phyloP scores from a whole-genome alignment of 345 rosid species.

The Excoecaria cochinchinensis region DNA sequence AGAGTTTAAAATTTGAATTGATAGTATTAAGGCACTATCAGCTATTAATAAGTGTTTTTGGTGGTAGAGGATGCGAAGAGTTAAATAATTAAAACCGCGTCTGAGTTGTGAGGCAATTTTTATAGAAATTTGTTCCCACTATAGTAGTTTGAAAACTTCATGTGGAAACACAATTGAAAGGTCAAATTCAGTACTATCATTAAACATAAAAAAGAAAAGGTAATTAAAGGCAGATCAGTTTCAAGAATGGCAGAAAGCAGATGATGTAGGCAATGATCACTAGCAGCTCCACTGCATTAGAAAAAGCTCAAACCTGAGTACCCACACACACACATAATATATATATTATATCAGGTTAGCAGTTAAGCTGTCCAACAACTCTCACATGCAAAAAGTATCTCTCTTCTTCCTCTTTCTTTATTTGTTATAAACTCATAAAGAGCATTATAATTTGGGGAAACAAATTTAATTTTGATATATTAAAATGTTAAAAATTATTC shows the following conservation, averaged over 20 bases:
- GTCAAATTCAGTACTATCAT: not conserved
- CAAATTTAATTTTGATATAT: too few relatives aligned
- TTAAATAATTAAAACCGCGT: not conserved
- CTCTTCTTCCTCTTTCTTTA: not conserved
- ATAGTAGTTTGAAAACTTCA: not conserved
- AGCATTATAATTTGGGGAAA: not conserved
- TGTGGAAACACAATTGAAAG: not conserved
- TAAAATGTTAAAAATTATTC: too few relatives aligned
- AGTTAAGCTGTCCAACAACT: slow-evolving; percentile 5
- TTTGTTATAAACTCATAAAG: not conserved
- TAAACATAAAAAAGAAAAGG: not conserved
- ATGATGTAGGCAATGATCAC: not conserved
- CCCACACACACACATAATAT: too few relatives aligned
- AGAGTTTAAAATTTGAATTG: too few relatives aligned
- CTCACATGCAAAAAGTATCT: slow-evolving; percentile 11
- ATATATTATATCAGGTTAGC: not conserved
- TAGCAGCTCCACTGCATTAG: not conserved
- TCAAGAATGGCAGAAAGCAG: slow-evolving; percentile 11
- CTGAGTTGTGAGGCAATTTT: not conserved
- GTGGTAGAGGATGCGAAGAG: not conserved
- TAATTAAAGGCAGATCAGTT: not conserved
- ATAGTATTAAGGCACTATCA: not conserved
- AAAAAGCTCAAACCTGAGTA: not conserved
- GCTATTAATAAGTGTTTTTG: too few relatives aligned
- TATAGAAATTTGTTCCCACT: slow-evolving; percentile 5